Evolutionary conservation across 805 yeast genomes (phyloP).

Genomic region (Candida cerambycidarum): DNA sequence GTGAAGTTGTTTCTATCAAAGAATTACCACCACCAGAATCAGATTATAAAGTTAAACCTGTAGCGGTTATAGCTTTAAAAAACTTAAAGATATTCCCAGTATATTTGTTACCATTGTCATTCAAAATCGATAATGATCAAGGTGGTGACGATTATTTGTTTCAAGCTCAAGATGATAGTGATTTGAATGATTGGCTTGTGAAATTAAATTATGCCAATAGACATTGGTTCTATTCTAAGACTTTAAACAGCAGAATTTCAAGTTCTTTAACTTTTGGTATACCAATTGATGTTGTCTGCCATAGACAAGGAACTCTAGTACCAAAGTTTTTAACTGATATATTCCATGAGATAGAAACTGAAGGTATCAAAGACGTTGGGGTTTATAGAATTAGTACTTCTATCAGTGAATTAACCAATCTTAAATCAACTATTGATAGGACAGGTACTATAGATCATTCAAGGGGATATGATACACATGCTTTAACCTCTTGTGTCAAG

Average conservation of each 20-base stretch:
- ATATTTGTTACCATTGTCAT: conserved; percentile 47
- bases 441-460: conserved; percentile 51
- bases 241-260: conserved; percentile 21
- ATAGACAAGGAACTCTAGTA: conserved; percentile 58
- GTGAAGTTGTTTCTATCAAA: conserved; percentile 42
- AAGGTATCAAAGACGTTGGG: conserved; percentile 90
- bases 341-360: conserved; percentile 73
- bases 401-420: conserved; percentile 42
- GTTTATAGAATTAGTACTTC: conserved; percentile 72
- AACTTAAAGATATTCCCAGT: conserved; percentile 51
- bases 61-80: conserved; percentile 45
- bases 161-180: conserved; percentile 63
- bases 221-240: conserved; percentile 55
- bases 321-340: conserved; percentile 70
- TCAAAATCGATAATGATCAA: conserved; percentile 48
- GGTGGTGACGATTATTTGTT: conserved; percentile 53
- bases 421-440: conserved; percentile 46
- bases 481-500: conserved; percentile 86
- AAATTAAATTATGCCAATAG: conserved; percentile 47
- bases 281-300: conserved; percentile 75
- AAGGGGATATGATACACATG: conserved; percentile 67
- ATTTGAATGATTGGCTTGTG: conserved; percentile 73
- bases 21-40: conserved; percentile 59
- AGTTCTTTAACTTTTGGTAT: conserved; percentile 70
- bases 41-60: conserved; percentile 53